Evolutionary conservation across 208 protist species (phyloP).

Genomic region (Leishmania aethiopica): DNA sequence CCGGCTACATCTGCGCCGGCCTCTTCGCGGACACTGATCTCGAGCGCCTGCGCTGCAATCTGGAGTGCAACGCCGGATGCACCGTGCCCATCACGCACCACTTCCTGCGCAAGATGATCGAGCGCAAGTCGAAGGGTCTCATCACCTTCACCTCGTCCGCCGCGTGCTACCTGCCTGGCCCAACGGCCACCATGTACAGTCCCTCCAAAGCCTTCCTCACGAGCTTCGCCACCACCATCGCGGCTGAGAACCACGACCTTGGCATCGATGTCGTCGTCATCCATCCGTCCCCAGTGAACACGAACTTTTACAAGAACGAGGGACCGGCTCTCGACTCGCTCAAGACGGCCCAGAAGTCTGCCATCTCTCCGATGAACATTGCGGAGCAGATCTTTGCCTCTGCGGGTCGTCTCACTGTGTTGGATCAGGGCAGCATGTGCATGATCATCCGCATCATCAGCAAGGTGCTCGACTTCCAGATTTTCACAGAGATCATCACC

Average conservation of each 20-base stretch:
- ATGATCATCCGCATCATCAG: constrained; percentile 73
- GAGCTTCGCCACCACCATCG: constrained; percentile 83
- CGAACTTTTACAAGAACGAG: constrained; percentile 91
- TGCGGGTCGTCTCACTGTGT: constrained; percentile 81
- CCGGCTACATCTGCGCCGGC: constrained; percentile 93
- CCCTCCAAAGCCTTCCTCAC: constrained; percentile 93
- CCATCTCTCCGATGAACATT: constrained; percentile 74
- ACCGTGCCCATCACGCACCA: constrained; percentile 89
- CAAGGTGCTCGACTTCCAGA: constrained; percentile 87
- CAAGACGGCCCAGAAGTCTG: constrained; percentile 72
- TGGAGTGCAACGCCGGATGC: constrained; percentile 92
- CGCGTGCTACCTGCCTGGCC: constrained; percentile 80
- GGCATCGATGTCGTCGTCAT: constrained; percentile 90
- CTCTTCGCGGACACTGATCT: constrained; percentile 88
- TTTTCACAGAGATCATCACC: constrained; percentile 81
- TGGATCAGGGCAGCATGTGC: constrained; percentile 82
- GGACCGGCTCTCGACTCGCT: constrained; percentile 77
- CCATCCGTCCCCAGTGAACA: constrained; percentile 88
- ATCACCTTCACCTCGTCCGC: constrained; percentile 92
- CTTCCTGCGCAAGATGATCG: constrained; percentile 89
- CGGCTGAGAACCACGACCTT: constrained; percentile 76
- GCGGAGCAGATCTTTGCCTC: constrained; percentile 84
- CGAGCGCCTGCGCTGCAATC: constrained; percentile 78
- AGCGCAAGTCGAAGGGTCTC: constrained; percentile 67
- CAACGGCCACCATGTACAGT: constrained; percentile 91